Evolutionary conservation across 495 filamentous ascomycete species (phyloP).

Genomic region (Lindgomyces ingoldianus): DNA sequence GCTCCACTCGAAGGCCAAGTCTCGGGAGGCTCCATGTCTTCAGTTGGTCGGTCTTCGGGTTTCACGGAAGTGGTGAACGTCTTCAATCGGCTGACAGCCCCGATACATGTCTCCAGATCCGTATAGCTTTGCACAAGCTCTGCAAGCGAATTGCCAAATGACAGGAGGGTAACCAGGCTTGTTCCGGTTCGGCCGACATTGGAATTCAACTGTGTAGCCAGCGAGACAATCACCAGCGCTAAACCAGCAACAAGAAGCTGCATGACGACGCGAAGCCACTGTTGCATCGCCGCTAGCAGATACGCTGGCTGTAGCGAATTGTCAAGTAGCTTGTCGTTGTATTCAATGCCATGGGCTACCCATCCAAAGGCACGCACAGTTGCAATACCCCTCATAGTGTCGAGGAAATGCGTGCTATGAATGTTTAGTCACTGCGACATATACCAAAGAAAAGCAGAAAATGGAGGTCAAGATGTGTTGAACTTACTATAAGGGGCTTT

Average conservation of each 20-base stretch:
- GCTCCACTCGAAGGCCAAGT: neutral
- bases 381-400: conserved; percentile 46
- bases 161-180: conserved; percentile 47
- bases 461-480: too few species aligned
- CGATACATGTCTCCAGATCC: conserved; percentile 54
- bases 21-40: neutral
- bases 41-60: neutral
- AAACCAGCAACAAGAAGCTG: conserved; percentile 45
- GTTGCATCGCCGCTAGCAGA: conserved; percentile 49
- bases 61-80: neutral
- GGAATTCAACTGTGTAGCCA: conserved; percentile 30
- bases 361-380: conserved; percentile 52
- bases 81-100: conserved; percentile 48
- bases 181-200: conserved; percentile 45
- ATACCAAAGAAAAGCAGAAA: too few species aligned
- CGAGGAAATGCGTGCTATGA: conserved; percentile 48
- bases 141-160: conserved; percentile 40
- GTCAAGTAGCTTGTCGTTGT: conserved; percentile 41
- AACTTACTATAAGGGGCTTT: conserved; percentile 45
- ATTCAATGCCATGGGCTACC: conserved; percentile 21
- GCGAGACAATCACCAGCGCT: conserved; percentile 42
- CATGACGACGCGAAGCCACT: conserved; percentile 49
- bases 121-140: conserved; percentile 47
- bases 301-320: conserved; percentile 50
- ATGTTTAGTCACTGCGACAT: too few species aligned